These are phyloP conservation scores for Datisca glomerata DNA, from an alignment of 306 rosid species.

Conservation along the genomic window DNA sequence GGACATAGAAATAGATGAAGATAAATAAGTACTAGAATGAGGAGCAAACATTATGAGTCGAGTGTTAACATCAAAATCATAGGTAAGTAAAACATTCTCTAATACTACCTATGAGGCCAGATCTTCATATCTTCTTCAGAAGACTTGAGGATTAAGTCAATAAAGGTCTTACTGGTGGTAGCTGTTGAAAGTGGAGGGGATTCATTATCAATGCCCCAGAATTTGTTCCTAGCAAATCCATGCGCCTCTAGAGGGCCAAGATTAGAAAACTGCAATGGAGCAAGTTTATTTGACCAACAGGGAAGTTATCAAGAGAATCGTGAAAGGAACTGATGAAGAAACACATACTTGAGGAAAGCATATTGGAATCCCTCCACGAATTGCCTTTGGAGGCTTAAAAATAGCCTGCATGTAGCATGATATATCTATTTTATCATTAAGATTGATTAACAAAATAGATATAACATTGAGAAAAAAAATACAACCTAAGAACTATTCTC, in stretches of 20 bases:
- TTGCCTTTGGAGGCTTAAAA: constrained; percentile 57
- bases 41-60: too few species aligned
- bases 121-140: constrained; percentile 49
- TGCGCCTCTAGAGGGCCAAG: constrained; percentile 49
- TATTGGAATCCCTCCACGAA: constrained; percentile 75
- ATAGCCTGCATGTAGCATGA: constrained; percentile 35
- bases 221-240: constrained; percentile 70
- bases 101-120: constrained; percentile 61
- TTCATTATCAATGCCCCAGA: constrained; percentile 61
- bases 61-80: too few species aligned
- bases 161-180: constrained; percentile 30
- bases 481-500: too few species aligned
- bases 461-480: not conserved
- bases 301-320: constrained; percentile 3
- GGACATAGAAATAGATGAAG: not conserved
- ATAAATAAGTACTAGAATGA: not conserved
- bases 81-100: not conserved
- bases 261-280: constrained; percentile 41
- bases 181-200: constrained; percentile 52
- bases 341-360: constrained; percentile 70
- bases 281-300: constrained; percentile 1
- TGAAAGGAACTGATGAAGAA: constrained; percentile 10
- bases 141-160: constrained; percentile 52
- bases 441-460: not conserved
- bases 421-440: constrained; percentile 1